Evolutionary conservation across 2,329 filamentous ascomycete genomes (phyloP), one percentile per base, ranked within the genome.

Genomic region (Pseudopithomyces chartarum): DNA sequence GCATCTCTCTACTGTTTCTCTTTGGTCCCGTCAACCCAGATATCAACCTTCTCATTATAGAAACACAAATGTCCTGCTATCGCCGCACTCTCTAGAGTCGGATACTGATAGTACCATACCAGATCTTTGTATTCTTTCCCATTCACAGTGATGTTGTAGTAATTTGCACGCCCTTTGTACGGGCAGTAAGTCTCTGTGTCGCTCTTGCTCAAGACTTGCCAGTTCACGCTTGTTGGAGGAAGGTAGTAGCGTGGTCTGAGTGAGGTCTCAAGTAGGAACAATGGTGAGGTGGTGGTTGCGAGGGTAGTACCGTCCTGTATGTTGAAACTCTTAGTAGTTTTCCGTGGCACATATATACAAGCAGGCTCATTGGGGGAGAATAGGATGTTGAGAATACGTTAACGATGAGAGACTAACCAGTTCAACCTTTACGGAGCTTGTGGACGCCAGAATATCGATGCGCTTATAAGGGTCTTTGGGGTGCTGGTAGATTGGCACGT

Each of bases 381-480:
- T 26, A 8, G n/a, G 36, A 12, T 43, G 5, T n/a, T n/a, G n/a
- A n/a, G n/a, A n/a, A n/a, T n/a, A n/a, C n/a, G n/a, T n/a, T n/a
- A n/a, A n/a, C n/a, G n/a, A 22, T 6, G 40, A 19, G 10, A 5
- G 4, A 45, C 43, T 32, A 11, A 45, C 43, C 3, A 84, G 61
- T 20, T 77, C 76, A 36, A 90, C 77, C 11, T 81, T 77, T 33
- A 90, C 69, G 1, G 72, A 71, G 0, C 87, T 82, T 1, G 79
- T 76, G 0, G 85, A 88, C 1, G 78, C 76, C 5, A 90, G 70
- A 23, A 86, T 82, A 54, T 89, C 87, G 57, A 90, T 77, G 12
- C 87, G 81, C 62, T 87, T 87, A 74, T 84, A 89, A 0, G 87
- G 87, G 52, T 90, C 87, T 60, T 88, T 89, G 0, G 87, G 87